phyloP scores from a whole-genome alignment of 2,329 filamentous ascomycete genomes.

The Verticillium longisporum region DNA sequence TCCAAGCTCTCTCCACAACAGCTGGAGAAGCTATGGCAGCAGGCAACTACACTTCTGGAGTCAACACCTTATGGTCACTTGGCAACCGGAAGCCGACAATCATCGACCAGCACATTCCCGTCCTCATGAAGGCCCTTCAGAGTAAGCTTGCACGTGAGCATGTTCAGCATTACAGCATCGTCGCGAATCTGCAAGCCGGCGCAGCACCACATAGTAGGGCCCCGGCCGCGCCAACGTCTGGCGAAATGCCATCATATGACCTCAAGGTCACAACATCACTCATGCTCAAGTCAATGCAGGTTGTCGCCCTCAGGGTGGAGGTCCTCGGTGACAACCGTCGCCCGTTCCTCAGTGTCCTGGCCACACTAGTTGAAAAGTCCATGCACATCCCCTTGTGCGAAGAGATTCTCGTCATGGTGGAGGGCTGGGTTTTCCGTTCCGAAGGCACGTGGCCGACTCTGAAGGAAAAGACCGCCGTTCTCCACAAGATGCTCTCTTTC shows the following conservation, averaged over 20 bases:
- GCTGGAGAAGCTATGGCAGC: constrained; percentile 82
- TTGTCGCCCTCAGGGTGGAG: constrained; percentile 88
- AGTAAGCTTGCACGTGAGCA: constrained; percentile 90
- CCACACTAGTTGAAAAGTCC: constrained; percentile 92
- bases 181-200: constrained; percentile 43
- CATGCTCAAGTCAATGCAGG: constrained; percentile 92
- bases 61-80: constrained; percentile 91
- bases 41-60: constrained; percentile 75
- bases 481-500: constrained; percentile 99
- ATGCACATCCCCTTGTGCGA: constrained; percentile 79
- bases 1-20: constrained; percentile 75
- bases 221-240: constrained; percentile 43
- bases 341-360: constrained; percentile 90
- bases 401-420: constrained; percentile 90
- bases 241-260: constrained; percentile 66
- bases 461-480: constrained; percentile 96
- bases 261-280: constrained; percentile 83
- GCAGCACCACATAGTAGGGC: constrained; percentile 32
- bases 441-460: constrained; percentile 94
- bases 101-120: constrained; percentile 81
- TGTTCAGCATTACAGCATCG: constrained; percentile 64
- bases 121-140: constrained; percentile 90
- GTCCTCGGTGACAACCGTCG: constrained; percentile 83
- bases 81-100: constrained; percentile 77
- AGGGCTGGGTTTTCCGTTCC: constrained; percentile 92